Percentiles rank a stretch among this genome's conserved stretches.
phyloP scores from a whole-genome alignment of 306 rosid genomes.

The Prosopis cineraria region DNA sequence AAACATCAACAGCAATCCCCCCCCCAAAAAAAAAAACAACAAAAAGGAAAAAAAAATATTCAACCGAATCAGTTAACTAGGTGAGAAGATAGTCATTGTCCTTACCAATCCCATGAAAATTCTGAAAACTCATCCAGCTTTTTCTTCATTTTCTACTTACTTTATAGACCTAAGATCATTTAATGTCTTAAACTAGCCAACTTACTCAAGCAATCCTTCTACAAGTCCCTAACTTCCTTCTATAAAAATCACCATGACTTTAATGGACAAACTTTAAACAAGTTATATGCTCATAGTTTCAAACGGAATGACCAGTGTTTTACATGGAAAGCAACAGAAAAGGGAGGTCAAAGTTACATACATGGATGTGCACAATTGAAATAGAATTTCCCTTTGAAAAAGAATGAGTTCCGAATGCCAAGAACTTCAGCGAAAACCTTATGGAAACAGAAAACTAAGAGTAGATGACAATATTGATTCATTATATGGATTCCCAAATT shows the following conservation, averaged over 20 bases:
- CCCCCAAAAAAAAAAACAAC: no score
- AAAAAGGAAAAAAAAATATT: no score
- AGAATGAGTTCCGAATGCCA: constrained; percentile 17
- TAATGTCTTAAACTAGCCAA: not conserved
- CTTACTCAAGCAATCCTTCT: no score
- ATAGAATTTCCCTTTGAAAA: not conserved
- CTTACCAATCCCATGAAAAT: not conserved
- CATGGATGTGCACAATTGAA: not conserved
- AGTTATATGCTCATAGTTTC: no score
- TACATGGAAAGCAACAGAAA: no score
- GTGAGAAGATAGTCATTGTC: not conserved
- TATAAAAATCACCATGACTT: no score
- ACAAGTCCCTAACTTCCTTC: no score
- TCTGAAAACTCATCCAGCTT: not conserved
- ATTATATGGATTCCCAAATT: not conserved
- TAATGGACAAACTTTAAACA: no score
- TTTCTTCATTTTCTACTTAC: not conserved
- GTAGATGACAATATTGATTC: not conserved
- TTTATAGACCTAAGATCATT: not conserved
- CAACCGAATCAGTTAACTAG: not conserved
- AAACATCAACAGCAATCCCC: no score
- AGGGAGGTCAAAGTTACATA: not conserved
- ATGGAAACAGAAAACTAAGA: not conserved
- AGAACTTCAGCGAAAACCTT: constrained; percentile 18
- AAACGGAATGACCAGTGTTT: no score